phyloP scores from a whole-genome alignment of 2,329 filamentous ascomycete genomes.

The Pseudocercospora vitis region DNA sequence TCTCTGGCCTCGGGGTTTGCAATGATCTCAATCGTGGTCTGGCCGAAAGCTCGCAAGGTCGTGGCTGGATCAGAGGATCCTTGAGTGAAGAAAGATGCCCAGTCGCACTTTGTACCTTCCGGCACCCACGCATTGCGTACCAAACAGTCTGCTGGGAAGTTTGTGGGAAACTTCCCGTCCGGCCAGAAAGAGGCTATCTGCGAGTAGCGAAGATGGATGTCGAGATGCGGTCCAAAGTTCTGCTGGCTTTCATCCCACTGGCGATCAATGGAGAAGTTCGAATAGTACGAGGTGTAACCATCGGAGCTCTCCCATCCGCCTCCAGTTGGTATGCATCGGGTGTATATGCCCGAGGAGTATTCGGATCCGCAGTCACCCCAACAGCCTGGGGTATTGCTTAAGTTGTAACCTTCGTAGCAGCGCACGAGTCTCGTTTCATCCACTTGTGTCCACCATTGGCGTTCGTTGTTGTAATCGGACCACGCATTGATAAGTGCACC shows the following conservation, averaged over 20 bases:
- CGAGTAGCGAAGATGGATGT: conserved; percentile 23
- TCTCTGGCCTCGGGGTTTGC: background rate
- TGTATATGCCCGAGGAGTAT: conserved; percentile 14
- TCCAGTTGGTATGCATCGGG: conserved; percentile 27
- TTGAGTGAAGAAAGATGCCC: conserved; percentile 15
- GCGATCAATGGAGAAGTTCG: conserved; percentile 18
- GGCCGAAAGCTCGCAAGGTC: conserved; percentile 7
- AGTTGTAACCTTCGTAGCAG: conserved; percentile 19
- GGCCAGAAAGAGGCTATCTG: conserved; percentile 25
- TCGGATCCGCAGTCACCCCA: background rate
- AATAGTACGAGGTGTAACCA: conserved; percentile 11
- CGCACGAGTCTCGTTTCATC: conserved; percentile 9
- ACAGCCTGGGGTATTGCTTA: conserved; percentile 1
- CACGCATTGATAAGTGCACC: conserved; percentile 14
- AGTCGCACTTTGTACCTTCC: conserved; percentile 13
- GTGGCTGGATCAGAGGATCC: background rate
- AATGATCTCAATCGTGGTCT: conserved; percentile 19
- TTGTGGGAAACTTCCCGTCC: conserved; percentile 10
- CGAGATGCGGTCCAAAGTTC: conserved; percentile 1
- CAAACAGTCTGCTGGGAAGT: conserved; percentile 13
- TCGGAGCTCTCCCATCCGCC: conserved; percentile 21
- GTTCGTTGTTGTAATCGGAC: conserved; percentile 2
- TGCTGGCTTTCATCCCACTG: conserved; percentile 4
- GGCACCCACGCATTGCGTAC: background rate
- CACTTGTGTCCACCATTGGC: conserved; percentile 7